phyloP scores from a whole-genome alignment of 495 filamentous ascomycete genomes.

The Hyaloscypha variabilis region DNA sequence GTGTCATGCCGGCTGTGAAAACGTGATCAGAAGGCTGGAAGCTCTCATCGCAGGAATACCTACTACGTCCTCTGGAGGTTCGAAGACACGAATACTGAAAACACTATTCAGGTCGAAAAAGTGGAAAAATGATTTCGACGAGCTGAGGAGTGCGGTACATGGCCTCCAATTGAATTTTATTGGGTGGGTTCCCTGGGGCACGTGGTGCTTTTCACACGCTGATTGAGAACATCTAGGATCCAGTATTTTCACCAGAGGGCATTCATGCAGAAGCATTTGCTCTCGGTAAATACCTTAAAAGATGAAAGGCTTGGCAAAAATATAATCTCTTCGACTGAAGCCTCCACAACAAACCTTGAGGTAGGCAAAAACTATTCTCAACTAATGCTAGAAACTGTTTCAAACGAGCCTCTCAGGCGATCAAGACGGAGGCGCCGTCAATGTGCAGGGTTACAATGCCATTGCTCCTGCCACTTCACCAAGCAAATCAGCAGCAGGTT shows the following conservation, averaged over 20 bases:
- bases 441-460: slow-evolving; percentile 1
- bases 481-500: slow-evolving; percentile 8
- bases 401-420: background rate
- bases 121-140: slow-evolving; percentile 2
- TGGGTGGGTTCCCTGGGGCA: background rate
- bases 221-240: background rate
- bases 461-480: slow-evolving; percentile 8
- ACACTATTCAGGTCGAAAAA: slow-evolving; percentile 2
- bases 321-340: background rate
- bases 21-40: slow-evolving; percentile 6
- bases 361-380: background rate
- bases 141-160: slow-evolving; percentile 2
- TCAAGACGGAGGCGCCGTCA: background rate
- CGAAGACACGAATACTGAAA: background rate
- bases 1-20: slow-evolving; percentile 2
- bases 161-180: slow-evolving; percentile 1
- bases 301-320: background rate
- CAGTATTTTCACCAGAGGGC: background rate
- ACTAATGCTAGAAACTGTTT: background rate
- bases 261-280: background rate
- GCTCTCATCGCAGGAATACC: background rate
- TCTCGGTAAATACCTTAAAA: background rate
- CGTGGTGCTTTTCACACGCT: background rate
- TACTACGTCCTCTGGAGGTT: background rate
- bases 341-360: background rate